Conservation (phyloP, 257 asterid genomes). For the Ocimum tenuiflorum region DNA sequence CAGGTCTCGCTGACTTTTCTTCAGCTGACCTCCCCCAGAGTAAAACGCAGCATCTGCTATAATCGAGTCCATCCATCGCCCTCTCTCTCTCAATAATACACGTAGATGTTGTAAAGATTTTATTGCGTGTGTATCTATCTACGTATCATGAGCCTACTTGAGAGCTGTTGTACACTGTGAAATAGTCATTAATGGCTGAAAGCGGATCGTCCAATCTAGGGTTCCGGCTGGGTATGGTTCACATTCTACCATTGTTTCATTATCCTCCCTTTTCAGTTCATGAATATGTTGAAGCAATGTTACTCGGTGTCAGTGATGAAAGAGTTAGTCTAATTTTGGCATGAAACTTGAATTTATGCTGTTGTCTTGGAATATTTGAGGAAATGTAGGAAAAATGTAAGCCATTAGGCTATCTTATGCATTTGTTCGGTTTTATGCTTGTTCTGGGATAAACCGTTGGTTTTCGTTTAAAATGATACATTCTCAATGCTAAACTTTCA, state of each 20-base stretch:
- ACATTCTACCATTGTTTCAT: neutral
- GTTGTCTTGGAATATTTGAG: neutral
- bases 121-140: neutral
- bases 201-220: constrained; percentile 50
- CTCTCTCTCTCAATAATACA: neutral
- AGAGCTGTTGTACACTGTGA: constrained; percentile 16
- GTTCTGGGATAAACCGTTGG: neutral
- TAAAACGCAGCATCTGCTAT: constrained; percentile 3
- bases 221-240: constrained; percentile 43
- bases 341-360: constrained; percentile 9
- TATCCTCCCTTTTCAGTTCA: neutral
- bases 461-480: neutral
- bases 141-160: constrained; percentile 11
- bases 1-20: constrained; percentile 21
- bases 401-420: neutral
- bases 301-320: neutral
- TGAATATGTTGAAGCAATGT: neutral
- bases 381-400: neutral
- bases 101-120: neutral
- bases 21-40: constrained; percentile 25
- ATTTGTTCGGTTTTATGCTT: neutral
- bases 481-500: neutral
- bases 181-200: constrained; percentile 44
- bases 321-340: neutral
- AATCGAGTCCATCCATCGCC: constrained; percentile 18